A percentile compares a stretch with the other conserved stretches of the same genome.
Evolutionary conservation across 2,329 filamentous ascomycete genomes (phyloP).

Genomic region (Ceratocystis huliohia): DNA sequence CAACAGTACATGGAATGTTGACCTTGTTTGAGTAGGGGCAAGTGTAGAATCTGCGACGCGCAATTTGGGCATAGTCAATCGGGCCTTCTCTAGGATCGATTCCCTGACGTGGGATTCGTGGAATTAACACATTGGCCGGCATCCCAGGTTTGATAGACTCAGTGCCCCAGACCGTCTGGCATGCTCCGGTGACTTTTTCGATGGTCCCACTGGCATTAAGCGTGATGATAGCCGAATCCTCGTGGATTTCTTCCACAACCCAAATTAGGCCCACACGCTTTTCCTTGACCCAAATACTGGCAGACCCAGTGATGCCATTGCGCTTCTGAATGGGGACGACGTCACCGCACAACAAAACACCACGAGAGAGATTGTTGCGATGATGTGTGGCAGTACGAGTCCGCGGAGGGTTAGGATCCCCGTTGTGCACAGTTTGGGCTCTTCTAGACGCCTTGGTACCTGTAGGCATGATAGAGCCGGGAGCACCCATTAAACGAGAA

Average conservation of each 20-base stretch:
- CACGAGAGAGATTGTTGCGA: constrained; percentile 62
- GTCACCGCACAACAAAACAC: constrained; percentile 86
- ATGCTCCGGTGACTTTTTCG: constrained; percentile 57
- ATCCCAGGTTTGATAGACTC: constrained; percentile 53
- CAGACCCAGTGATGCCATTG: constrained; percentile 81
- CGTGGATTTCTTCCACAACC: constrained; percentile 95
- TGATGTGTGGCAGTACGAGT: constrained; percentile 47
- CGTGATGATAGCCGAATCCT: constrained; percentile 69
- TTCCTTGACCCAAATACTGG: constrained; percentile 97
- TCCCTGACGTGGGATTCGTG: constrained; percentile 64
- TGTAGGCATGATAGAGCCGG: constrained; percentile 40
- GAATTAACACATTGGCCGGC: constrained; percentile 66
- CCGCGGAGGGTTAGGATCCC: constrained; percentile 43
- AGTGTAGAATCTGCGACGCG: constrained; percentile 66
- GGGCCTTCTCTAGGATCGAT: constrained; percentile 58
- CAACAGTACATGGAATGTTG: constrained; percentile 73
- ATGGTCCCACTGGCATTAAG: constrained; percentile 69
- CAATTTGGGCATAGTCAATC: constrained; percentile 65
- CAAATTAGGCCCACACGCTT: constrained; percentile 88
- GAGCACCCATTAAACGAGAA: constrained; percentile 75
- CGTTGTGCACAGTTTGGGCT: constrained; percentile 51
- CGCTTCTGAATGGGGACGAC: constrained; percentile 97
- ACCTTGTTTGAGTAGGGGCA: constrained; percentile 64
- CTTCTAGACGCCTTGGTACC: constrained; percentile 33
- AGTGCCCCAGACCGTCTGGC: constrained; percentile 74